Base-by-base conservation (phyloP, 2,329 filamentous ascomycete genomes). In the Bertia moriformis region DNA sequence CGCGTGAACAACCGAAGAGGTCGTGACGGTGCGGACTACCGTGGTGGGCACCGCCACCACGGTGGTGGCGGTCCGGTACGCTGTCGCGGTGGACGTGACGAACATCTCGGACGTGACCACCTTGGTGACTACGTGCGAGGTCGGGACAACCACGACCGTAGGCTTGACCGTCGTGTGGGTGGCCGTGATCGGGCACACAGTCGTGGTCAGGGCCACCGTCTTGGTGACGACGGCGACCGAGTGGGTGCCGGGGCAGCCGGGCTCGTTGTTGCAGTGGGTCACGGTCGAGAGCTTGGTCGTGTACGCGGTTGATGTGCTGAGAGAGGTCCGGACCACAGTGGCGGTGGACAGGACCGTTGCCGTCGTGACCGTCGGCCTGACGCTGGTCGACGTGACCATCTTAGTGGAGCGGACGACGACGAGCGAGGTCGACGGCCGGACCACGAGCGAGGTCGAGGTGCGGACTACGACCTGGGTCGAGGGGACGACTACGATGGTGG, bases 171-270 rank as follows among this genome's bases (percentile, higher is more conserved):
- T 53, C 29, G 59, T 61, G 46, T 61, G 51, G 32, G 67, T 72
- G 60, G 66, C 66, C n/a, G 69, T 73, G 43, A 73, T 68, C 17
- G 70, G 72, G 65, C 71, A 76, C 51, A 77, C 53, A 30, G 73
- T 78, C 45, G 75, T 78, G 38, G 67, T 70, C 38, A 75, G 49
- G 37, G 72, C 57, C 42, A 79, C 52, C 4, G 68, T 73, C 42
- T 70, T 62, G 2, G 70, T 72, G 40, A 69, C 58, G 19, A 72
- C 51, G 1, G 58, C 62, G 36, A 65, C 61, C 12, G 62, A 65
- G 40, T 55, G 46, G 41, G 44, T 52, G 41, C 60, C 65, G 19
- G 70, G 69, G 62, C 71, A 76, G 58, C 71, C 56, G 29, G 62
- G 59, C 37, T 66, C 53, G 39, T 57, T 57, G 19, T 45, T n/a